Evolutionary conservation across 345 rosid species (phyloP), one percentile per base, ranked within the genome.

Genomic region (Diplotaxis tenuifolia): DNA sequence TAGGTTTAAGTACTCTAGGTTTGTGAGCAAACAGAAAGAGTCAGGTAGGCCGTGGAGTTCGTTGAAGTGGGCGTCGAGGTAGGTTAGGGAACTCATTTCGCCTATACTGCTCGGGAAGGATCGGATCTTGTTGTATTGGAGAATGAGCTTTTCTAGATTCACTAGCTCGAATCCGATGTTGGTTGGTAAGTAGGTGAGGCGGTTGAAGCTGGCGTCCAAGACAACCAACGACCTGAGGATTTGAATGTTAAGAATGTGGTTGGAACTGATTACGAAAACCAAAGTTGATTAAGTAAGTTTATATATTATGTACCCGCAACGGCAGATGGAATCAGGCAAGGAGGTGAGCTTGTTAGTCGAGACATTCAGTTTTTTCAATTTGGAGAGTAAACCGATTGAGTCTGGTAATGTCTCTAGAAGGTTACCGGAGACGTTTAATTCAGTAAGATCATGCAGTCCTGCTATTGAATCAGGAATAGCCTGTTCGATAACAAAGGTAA

Each of bases 391-490:
- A 22, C 99, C 99, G 53, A 96, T 78, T 0, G 99, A 96, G 80
- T 92, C 97, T 0, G 99, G 99, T 52, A 96, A 80, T 4, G 85
- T 78, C 75, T 79, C 87, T 79, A 96, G 72, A 58, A 88, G 86
- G 82, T 96, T 96, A 15, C 94, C 86, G 71, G 91, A 82, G 56
- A 85, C 81, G 65, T 85, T 80, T 32, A 96, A 85, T 76, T 88
- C 94, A 82, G 84, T 88, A 54, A 96, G 92, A 71, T 75, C 85
- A 67, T 79, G 80, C 65, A 92, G 73, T 62, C 96, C 99, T 62
- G 94, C 89, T 40, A 96, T 85, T 14, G 99, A 92, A 80, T 96
- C 99, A 59, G 98, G 99, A 78, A 96, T 83, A 8, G 68, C 84
- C 99, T 96, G 84, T 75, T 69, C 32, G 49, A 59, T n/a, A n/a